phyloP scores from a whole-genome alignment of 805 yeast genomes.

The Metschnikowia sp. region DNA sequence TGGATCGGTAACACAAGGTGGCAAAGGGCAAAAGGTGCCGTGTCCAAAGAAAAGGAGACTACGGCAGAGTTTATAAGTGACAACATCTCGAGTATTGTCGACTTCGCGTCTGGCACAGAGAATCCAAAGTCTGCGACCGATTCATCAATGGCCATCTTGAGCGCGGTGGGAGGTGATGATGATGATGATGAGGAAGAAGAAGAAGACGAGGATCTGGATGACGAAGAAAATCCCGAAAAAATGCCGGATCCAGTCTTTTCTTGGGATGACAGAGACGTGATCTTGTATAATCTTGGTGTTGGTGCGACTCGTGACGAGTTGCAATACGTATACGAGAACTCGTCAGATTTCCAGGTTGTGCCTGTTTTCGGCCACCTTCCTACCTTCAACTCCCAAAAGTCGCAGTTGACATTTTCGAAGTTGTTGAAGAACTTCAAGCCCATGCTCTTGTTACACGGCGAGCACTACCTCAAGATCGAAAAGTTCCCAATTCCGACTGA shows the following conservation, averaged over 20 bases:
- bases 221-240: constrained; percentile 30
- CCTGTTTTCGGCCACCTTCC: constrained; percentile 93
- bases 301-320: constrained; percentile 81
- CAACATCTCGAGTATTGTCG: constrained; percentile 61
- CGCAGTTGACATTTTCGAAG: constrained; percentile 54
- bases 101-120: constrained; percentile 55
- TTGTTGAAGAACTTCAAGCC: constrained; percentile 83
- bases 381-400: constrained; percentile 60
- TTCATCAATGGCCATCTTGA: constrained; percentile 74
- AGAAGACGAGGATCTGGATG: constrained; percentile 39
- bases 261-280: constrained; percentile 67
- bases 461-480: constrained; percentile 78
- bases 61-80: constrained; percentile 70
- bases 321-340: constrained; percentile 75
- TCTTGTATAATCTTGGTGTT: constrained; percentile 82
- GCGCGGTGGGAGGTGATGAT: constrained; percentile 51
- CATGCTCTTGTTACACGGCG: constrained; percentile 88
- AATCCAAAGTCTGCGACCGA: constrained; percentile 65
- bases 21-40: constrained; percentile 89
- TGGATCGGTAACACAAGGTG: constrained; percentile 95
- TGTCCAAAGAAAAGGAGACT: constrained; percentile 49
- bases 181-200: constrained; percentile 35
- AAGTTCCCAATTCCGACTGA: constrained; percentile 77
- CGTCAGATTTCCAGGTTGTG: constrained; percentile 72
- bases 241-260: constrained; percentile 46